Evolutionary conservation across 2,329 filamentous ascomycete species (phyloP).

Genomic region (Botrytis aclada): DNA sequence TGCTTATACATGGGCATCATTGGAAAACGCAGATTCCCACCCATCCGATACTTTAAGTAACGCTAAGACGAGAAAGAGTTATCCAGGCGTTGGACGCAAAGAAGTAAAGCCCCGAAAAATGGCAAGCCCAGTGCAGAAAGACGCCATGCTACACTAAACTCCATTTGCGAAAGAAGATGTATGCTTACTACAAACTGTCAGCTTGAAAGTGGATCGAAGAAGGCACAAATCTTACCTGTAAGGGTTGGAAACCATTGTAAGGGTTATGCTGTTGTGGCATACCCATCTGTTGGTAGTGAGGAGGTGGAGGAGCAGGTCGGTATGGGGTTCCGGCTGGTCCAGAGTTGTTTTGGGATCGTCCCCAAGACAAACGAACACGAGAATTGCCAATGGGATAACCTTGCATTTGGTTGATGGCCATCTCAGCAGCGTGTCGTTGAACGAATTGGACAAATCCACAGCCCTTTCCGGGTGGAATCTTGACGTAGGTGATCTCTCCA

Average conservation of each 20-base stretch:
- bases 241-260: slow-evolving; percentile 38
- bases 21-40: slow-evolving; percentile 39
- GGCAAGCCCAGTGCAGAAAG: slow-evolving; percentile 37
- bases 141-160: slow-evolving; percentile 40
- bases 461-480: slow-evolving; percentile 98
- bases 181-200: slow-evolving; percentile 35
- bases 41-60: slow-evolving; percentile 41
- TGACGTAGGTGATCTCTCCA: slow-evolving; percentile 98
- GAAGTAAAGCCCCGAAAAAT: slow-evolving; percentile 36
- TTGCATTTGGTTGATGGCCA: slow-evolving; percentile 99
- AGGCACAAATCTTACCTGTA: slow-evolving; percentile 34
- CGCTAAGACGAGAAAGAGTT: slow-evolving; percentile 40
- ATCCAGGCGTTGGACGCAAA: slow-evolving; percentile 40
- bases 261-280: slow-evolving; percentile 37
- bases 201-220: background rate
- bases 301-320: slow-evolving; percentile 82
- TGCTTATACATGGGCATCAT: slow-evolving; percentile 41
- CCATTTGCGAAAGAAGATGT: slow-evolving; percentile 37
- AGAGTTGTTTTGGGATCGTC: slow-evolving; percentile 98
- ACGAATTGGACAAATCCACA: slow-evolving; percentile 99
- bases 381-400: slow-evolving; percentile 99
- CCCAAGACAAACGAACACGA: slow-evolving; percentile 95
- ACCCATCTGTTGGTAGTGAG: slow-evolving; percentile 65
- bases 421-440: slow-evolving; percentile 96
- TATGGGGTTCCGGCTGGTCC: slow-evolving; percentile 94